Evolutionary conservation across 2,329 filamentous ascomycete species (phyloP).

Genomic region (Xylaria sp.): DNA sequence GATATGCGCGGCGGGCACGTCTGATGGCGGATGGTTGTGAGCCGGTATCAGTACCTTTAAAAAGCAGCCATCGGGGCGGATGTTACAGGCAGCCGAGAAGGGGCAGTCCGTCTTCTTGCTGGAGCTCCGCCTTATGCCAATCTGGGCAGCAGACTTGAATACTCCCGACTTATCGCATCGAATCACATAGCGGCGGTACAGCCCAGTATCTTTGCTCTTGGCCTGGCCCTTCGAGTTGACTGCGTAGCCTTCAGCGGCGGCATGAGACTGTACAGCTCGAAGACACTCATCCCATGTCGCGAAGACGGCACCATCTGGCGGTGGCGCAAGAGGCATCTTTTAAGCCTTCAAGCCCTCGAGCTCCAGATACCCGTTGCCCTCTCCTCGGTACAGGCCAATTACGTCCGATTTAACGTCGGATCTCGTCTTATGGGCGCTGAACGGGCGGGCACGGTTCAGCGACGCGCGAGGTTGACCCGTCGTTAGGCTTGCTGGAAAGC

Average conservation of each 20-base stretch:
- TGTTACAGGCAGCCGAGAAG: constrained; percentile 42
- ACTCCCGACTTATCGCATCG: constrained; percentile 44
- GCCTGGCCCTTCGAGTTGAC: constrained; percentile 43
- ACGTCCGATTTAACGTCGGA: too few relatives aligned
- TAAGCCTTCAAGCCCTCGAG: background rate
- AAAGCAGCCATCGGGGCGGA: constrained; percentile 43
- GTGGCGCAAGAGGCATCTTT: constrained; percentile 43
- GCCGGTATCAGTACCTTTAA: constrained; percentile 41
- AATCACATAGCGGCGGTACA: constrained; percentile 44
- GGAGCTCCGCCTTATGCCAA: constrained; percentile 40
- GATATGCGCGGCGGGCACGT: constrained; percentile 39
- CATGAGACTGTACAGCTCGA: constrained; percentile 41
- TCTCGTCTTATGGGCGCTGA: background rate
- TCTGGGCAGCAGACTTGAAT: constrained; percentile 42
- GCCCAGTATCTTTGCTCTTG: constrained; percentile 42
- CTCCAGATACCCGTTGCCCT: background rate
- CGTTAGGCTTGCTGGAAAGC: background rate
- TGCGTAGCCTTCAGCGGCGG: constrained; percentile 43
- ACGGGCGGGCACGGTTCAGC: background rate
- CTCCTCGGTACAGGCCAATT: background rate
- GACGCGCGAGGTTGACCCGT: constrained; percentile 5
- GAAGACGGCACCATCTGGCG: constrained; percentile 41
- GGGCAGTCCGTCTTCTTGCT: constrained; percentile 47
- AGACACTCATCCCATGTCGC: constrained; percentile 43
- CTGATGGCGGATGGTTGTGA: constrained; percentile 45